Evolutionary conservation across 768 basidiomycete species (phyloP).

Genomic region (Pleurotus ostreatus): DNA sequence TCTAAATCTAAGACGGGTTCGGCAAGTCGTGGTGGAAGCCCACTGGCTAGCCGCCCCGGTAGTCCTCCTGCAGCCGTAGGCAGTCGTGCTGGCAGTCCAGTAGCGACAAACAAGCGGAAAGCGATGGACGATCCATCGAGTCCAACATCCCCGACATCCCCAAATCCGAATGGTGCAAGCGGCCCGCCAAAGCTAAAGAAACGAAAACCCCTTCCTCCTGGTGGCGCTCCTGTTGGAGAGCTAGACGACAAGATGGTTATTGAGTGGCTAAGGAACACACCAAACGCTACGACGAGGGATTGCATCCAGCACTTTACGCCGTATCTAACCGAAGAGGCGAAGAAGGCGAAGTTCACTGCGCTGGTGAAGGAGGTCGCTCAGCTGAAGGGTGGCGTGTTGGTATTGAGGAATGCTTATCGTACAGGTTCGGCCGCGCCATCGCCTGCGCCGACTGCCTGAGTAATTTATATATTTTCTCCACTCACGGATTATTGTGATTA

Average conservation of each 20-base stretch:
- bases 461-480: background rate
- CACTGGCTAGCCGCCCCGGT: constrained; percentile 31
- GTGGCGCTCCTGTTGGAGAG: constrained; percentile 46
- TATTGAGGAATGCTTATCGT: constrained; percentile 43
- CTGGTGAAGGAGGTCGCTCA: constrained; percentile 78
- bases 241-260: constrained; percentile 64
- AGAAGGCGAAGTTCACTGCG: constrained; percentile 72
- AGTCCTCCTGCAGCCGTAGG: constrained; percentile 19
- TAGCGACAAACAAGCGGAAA: constrained; percentile 32
- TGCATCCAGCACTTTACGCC: constrained; percentile 79
- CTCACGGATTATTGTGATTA: too few relatives aligned
- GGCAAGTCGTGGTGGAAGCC: constrained; percentile 55
- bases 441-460: constrained; percentile 19
- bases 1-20: constrained; percentile 51
- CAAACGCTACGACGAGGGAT: constrained; percentile 71
- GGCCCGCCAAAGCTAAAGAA: constrained; percentile 49
- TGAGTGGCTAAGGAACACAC: constrained; percentile 68
- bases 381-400: constrained; percentile 61
- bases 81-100: constrained; percentile 43
- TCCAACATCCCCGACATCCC: constrained; percentile 23
- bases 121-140: constrained; percentile 32
- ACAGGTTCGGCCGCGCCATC: constrained; percentile 32
- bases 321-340: constrained; percentile 63
- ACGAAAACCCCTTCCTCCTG: constrained; percentile 35
- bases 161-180: constrained; percentile 44